Percentiles rank a stretch among this genome's conserved stretches.
Evolutionary conservation across 768 basidiomycete genomes (phyloP).

Genomic region (Mycena rosella): DNA sequence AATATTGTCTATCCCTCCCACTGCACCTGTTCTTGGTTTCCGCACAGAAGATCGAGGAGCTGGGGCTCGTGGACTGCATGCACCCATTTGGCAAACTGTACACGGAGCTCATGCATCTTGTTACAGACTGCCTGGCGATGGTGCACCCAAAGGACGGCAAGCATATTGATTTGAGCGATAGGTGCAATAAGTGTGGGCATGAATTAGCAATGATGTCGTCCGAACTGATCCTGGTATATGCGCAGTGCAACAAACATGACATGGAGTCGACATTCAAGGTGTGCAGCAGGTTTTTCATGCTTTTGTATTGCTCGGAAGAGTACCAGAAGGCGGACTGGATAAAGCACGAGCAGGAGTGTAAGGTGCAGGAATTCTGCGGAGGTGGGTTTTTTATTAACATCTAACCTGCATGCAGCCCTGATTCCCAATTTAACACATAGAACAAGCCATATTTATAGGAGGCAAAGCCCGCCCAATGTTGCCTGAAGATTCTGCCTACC

Average conservation of each 20-base stretch:
- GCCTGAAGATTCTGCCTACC: too few species aligned
- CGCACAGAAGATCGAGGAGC: not conserved
- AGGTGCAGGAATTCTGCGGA: not conserved
- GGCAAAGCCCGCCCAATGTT: too few species aligned
- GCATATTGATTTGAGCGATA: not conserved
- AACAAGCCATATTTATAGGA: too few species aligned
- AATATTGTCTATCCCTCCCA: conserved; percentile 15
- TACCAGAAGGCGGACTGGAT: not conserved
- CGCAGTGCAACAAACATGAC: not conserved
- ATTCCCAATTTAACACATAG: too few species aligned
- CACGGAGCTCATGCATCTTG: not conserved
- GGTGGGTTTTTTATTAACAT: too few species aligned
- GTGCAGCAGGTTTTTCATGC: not conserved
- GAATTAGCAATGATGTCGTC: not conserved
- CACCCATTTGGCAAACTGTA: not conserved
- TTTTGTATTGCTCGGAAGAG: conserved; percentile 7
- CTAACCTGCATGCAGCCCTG: too few species aligned
- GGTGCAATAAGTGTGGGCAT: not conserved
- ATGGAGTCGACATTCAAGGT: not conserved
- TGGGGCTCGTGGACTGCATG: not conserved
- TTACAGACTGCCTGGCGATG: not conserved
- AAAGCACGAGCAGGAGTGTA: not conserved
- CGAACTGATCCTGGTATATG: not conserved
- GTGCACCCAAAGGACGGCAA: not conserved
- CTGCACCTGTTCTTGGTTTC: conserved; percentile 11